These are phyloP conservation scores for Colletotrichum tropicale DNA, from an alignment of 2,329 filamentous ascomycete genomes.

Conservation along the genomic window DNA sequence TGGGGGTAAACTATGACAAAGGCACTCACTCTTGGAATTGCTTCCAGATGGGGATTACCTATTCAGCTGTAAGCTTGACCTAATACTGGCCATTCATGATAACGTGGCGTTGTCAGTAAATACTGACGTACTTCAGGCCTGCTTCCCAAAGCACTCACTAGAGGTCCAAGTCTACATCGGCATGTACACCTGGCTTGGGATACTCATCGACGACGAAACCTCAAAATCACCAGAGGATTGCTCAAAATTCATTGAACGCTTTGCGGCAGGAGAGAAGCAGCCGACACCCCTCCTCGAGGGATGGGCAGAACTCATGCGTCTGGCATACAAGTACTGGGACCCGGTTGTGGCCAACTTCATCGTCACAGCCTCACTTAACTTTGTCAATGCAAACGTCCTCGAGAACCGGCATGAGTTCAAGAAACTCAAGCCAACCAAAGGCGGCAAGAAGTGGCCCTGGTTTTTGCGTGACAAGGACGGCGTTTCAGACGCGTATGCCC, in stretches of 20 bases:
- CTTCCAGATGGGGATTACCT: neutral
- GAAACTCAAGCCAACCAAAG: neutral
- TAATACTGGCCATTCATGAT: neutral
- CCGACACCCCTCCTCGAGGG: neutral
- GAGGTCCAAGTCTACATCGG: neutral
- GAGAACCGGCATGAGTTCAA: neutral
- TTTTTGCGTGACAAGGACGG: neutral
- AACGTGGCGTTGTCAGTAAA: rapidly evolving
- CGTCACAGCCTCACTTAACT: neutral
- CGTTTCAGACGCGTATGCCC: neutral
- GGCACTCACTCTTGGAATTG: neutral
- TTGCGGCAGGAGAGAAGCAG: neutral
- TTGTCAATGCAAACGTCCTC: neutral
- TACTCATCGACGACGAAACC: neutral
- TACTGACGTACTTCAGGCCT: neutral
- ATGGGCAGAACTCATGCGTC: neutral
- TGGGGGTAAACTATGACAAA: neutral
- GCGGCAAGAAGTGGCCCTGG: neutral
- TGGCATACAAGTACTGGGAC: neutral
- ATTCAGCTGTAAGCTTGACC: neutral
- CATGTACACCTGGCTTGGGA: neutral
- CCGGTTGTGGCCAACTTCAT: neutral
- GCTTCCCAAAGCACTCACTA: neutral
- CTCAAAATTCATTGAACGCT: neutral
- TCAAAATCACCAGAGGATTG: neutral